Evolutionary conservation across 805 yeast species (phyloP).

Genomic region (Yarrowia sp.): DNA sequence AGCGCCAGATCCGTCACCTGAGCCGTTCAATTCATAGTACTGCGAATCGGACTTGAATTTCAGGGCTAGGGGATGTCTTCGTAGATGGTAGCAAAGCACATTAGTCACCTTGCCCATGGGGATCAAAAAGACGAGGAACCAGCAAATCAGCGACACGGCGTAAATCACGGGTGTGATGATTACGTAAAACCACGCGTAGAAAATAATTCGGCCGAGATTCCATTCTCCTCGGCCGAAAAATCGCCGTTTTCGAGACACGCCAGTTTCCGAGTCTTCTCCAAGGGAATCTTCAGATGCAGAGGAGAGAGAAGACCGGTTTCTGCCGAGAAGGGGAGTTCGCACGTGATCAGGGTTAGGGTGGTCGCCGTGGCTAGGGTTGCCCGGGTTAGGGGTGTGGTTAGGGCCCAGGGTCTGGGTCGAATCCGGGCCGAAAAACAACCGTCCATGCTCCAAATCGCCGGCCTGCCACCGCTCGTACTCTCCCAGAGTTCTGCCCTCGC

Average conservation of each 20-base stretch:
- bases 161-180: constrained; percentile 65
- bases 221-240: constrained; percentile 90
- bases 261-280: neutral
- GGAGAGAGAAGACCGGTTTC: neutral
- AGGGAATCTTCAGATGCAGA: constrained; percentile 19
- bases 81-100: constrained; percentile 68
- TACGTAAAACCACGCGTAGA: constrained; percentile 66
- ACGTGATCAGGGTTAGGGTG: constrained; percentile 5
- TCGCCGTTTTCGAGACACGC: constrained; percentile 41
- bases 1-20: constrained; percentile 45
- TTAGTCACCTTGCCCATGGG: constrained; percentile 85
- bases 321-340: constrained; percentile 13
- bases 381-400: neutral
- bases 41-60: constrained; percentile 53
- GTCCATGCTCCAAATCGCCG: constrained; percentile 63
- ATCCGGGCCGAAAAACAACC: constrained; percentile 76
- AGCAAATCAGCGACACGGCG: constrained; percentile 56
- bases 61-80: constrained; percentile 89
- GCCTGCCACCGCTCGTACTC: constrained; percentile 89
- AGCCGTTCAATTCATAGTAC: constrained; percentile 34
- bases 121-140: constrained; percentile 83
- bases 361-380: constrained; percentile 28
- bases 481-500: constrained; percentile 78
- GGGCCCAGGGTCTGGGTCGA: neutral
- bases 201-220: constrained; percentile 77